These are phyloP conservation scores for Cladophialophora psammophila DNA, from an alignment of 2,329 filamentous ascomycete genomes.

Conservation along the genomic window DNA sequence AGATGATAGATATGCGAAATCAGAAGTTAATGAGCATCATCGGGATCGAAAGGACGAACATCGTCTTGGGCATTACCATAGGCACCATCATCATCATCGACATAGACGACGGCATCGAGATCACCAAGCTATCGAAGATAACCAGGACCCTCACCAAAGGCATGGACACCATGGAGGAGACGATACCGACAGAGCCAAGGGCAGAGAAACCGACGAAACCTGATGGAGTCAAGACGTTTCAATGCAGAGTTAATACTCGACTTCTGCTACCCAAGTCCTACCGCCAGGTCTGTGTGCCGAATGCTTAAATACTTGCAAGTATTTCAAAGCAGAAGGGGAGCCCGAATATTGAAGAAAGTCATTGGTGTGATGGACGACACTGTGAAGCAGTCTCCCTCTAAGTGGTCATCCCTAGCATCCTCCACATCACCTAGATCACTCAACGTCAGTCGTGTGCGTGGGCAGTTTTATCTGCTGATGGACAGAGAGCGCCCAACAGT, in stretches of 20 bases:
- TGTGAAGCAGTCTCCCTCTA: too few relatives aligned
- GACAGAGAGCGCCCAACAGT: background rate
- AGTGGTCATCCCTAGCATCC: too few relatives aligned
- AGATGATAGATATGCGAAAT: conserved; percentile 44
- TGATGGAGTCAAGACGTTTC: background rate
- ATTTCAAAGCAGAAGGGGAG: too few relatives aligned
- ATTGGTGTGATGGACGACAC: too few relatives aligned
- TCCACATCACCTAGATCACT: too few relatives aligned
- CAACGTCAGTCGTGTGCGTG: too few relatives aligned
- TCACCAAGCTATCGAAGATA: conserved; percentile 1
- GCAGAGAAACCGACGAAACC: background rate
- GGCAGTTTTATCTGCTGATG: too few relatives aligned
- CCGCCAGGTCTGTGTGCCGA: too few relatives aligned
- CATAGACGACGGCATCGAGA: conserved; percentile 22
- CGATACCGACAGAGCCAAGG: background rate
- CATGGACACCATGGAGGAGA: background rate
- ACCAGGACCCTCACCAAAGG: conserved; percentile 3
- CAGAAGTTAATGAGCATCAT: background rate
- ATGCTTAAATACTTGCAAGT: too few relatives aligned
- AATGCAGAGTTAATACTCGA: background rate
- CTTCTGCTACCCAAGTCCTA: too few relatives aligned
- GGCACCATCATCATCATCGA: conserved; percentile 34
- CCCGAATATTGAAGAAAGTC: too few relatives aligned
- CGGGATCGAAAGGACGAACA: conserved; percentile 9
- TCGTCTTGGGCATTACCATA: conserved; percentile 37